phyloP scores from a whole-genome alignment of 2,329 filamentous ascomycete genomes.

The Fusarium chuoi region DNA sequence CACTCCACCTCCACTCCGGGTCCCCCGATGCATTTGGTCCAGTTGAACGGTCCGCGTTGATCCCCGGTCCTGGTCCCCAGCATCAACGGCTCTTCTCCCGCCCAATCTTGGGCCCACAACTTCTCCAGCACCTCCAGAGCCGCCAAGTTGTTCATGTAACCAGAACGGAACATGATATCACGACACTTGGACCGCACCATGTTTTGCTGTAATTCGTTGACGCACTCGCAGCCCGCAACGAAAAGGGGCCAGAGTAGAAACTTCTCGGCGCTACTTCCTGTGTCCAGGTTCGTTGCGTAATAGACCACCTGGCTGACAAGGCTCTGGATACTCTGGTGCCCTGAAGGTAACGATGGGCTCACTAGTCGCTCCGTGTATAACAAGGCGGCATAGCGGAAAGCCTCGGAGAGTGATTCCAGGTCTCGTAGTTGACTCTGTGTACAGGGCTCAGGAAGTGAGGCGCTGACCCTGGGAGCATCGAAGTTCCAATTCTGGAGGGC shows the following conservation, averaged over 20 bases:
- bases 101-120: conserved; percentile 74
- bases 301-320: conserved; percentile 84
- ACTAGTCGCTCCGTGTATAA: conserved; percentile 91
- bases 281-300: conserved; percentile 82
- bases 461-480: conserved; percentile 62
- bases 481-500: conserved; percentile 86
- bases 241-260: conserved; percentile 95
- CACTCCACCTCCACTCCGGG: conserved; percentile 69
- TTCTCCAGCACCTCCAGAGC: conserved; percentile 87
- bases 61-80: conserved; percentile 49
- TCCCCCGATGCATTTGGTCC: conserved; percentile 67
- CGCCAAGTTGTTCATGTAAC: conserved; percentile 92
- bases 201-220: conserved; percentile 80
- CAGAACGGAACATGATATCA: conserved; percentile 87
- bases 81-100: conserved; percentile 51
- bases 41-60: conserved; percentile 65
- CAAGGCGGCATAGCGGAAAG: conserved; percentile 88
- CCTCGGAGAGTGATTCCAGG: conserved; percentile 84
- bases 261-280: conserved; percentile 79
- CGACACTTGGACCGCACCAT: conserved; percentile 83
- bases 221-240: conserved; percentile 88
- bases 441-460: conserved; percentile 61
- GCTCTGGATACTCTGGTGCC: conserved; percentile 81
- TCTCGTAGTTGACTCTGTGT: conserved; percentile 75
- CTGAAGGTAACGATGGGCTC: conserved; percentile 77